Percentiles rank a stretch among this genome's conserved stretches.
Evolutionary conservation across 2,329 filamentous ascomycete species (phyloP).

Genomic region (Gnomoniopsis smithogilvyi): DNA sequence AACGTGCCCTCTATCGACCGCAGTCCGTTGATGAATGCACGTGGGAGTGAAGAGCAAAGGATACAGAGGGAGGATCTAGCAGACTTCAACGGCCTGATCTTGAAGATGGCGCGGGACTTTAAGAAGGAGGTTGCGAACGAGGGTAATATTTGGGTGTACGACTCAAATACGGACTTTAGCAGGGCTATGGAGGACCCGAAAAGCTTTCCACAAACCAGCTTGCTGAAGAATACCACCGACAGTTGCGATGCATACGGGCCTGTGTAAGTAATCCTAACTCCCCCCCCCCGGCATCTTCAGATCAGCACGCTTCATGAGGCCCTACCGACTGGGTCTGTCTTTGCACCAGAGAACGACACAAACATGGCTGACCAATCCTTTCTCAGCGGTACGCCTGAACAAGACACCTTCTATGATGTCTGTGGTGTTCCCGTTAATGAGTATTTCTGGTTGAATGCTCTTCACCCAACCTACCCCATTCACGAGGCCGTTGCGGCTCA

Average conservation of each 20-base stretch:
- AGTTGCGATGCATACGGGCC: constrained; percentile 51
- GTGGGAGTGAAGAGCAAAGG: constrained; percentile 31
- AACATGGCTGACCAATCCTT: constrained; percentile 9
- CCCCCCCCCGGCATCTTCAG: too few species aligned
- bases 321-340: background rate
- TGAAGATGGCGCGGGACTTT: constrained; percentile 34
- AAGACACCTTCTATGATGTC: constrained; percentile 36
- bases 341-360: background rate
- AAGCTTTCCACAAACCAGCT: constrained; percentile 39
- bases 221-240: constrained; percentile 51
- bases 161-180: constrained; percentile 49
- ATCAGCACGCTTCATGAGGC: too few species aligned
- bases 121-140: constrained; percentile 25
- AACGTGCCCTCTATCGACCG: constrained; percentile 57
- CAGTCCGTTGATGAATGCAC: constrained; percentile 43
- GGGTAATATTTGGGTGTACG: constrained; percentile 49
- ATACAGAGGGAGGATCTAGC: constrained; percentile 41
- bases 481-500: constrained; percentile 56
- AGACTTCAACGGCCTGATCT: constrained; percentile 48
- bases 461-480: constrained; percentile 63
- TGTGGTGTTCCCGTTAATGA: constrained; percentile 56
- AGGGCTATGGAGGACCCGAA: constrained; percentile 49
- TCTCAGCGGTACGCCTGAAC: constrained; percentile 40
- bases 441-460: constrained; percentile 62
- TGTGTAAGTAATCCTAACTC: constrained; percentile 37